Evolutionary conservation across 2,329 filamentous ascomycete species (phyloP), one percentile per base, ranked within the genome.

Genomic region (Cladophialophora immunda): DNA sequence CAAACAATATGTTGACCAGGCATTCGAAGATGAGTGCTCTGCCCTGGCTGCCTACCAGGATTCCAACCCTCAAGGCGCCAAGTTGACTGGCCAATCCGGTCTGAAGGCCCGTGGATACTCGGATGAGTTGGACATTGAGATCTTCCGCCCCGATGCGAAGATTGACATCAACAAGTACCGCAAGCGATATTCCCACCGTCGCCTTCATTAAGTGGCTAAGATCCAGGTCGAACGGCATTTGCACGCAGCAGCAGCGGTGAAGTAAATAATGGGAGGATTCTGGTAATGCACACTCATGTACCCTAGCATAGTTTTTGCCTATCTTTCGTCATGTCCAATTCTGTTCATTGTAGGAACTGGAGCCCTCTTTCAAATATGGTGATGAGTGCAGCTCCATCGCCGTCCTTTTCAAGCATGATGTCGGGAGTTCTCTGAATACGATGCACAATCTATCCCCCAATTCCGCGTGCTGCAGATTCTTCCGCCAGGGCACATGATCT

Each of bases 1-100:
- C 13, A 30, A n/a, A 1, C 22, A 41, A 19, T 73, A 70, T 52
- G 62, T 66, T 61, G 53, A 53, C 61, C 54, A 66, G 36, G 25
- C 54, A 15, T 73, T 68, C 62, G 57, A 70, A 54, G 59, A 69
- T 9, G 70, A 71, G 32, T 73, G 71, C 52, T 63, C 66, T 9
- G 60, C 67, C 2, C 38, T 68, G 30, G 19, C 17, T 2, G 32
- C 54, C 6, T 72, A 70, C 54, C 29, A 65, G 22, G 59, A 64
- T 36, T 27, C 32, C 45, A 56, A 57, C 41, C 68, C 68, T 3
- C 19, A 57, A 9, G 56, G 62, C 19, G 65, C 58, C 36, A 71
- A 67, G 45, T 19, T 52, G 7, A 30, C 54, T 38, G 65, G 67
- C 54, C 41, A 64, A 45, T 69, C 67, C 32, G 67, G 67, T 36